A percentile compares a stretch with the other conserved stretches of the same genome.
Evolutionary conservation across 2,329 filamentous ascomycete species (phyloP).

Genomic region (Cordyceps cicadae): DNA sequence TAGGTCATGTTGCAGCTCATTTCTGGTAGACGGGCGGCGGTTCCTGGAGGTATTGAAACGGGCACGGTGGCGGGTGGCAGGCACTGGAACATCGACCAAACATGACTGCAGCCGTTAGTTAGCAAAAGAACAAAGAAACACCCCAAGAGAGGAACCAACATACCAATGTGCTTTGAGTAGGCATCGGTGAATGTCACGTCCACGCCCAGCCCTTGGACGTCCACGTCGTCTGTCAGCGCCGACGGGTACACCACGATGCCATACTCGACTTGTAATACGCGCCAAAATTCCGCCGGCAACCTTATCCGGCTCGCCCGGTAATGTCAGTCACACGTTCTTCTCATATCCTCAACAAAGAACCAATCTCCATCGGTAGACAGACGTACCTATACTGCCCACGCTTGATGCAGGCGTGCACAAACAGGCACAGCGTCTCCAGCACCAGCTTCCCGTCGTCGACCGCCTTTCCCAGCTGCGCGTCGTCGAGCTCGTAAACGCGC

Average conservation of each 20-base stretch:
- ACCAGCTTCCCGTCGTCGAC: slow-evolving; percentile 26
- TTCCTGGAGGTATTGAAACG: slow-evolving; percentile 30
- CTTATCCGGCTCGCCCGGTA: slow-evolving; percentile 19
- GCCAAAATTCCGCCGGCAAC: slow-evolving; percentile 30
- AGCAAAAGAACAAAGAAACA: not conserved
- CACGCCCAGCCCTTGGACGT: slow-evolving; percentile 23
- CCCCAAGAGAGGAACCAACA: not conserved
- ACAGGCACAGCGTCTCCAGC: slow-evolving; percentile 32
- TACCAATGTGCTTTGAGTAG: slow-evolving; percentile 30
- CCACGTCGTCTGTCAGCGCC: slow-evolving; percentile 28
- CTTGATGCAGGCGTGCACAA: slow-evolving; percentile 31
- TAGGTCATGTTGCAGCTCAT: not conserved
- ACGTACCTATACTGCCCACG: slow-evolving; percentile 29
- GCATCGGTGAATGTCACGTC: slow-evolving; percentile 31
- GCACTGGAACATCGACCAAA: slow-evolving; percentile 21
- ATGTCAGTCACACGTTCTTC: not conserved
- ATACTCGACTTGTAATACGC: slow-evolving; percentile 29
- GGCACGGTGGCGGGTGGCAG: slow-evolving; percentile 27
- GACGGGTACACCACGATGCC: slow-evolving; percentile 34
- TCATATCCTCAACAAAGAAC: not conserved
- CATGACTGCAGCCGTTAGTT: slow-evolving; percentile 24
- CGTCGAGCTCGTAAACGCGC: slow-evolving; percentile 24
- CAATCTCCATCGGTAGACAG: no score
- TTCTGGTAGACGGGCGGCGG: slow-evolving; percentile 29
- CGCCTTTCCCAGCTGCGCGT: slow-evolving; percentile 25